Conservation (phyloP, 1,284 basidiomycete genomes). For the Fomitopsis palustris region DNA sequence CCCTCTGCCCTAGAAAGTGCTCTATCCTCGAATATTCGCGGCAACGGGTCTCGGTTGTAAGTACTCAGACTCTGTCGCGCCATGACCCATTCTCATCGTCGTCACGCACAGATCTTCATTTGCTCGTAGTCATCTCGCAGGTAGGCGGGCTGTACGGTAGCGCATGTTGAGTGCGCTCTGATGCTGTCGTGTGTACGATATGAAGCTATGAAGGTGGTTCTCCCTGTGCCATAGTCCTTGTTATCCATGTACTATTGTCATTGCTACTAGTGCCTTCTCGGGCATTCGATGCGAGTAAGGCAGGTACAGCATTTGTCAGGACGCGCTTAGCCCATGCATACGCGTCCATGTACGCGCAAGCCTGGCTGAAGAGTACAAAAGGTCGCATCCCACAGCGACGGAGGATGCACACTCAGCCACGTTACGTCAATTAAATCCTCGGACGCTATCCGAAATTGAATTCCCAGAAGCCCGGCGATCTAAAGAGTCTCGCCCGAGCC, state of each 20-base stretch:
- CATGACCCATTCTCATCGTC: not conserved
- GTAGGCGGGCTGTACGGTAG: conserved; percentile 13
- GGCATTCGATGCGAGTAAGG: not conserved
- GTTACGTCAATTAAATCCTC: not conserved
- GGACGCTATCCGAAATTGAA: not conserved
- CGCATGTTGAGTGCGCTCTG: not conserved
- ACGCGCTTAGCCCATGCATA: not conserved
- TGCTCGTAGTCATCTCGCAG: conserved; percentile 15
- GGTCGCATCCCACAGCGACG: not conserved
- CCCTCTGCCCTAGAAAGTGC: conserved; percentile 74
- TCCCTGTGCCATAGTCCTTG: not conserved
- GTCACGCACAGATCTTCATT: conserved; percentile 14
- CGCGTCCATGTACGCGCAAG: conserved; percentile 1
- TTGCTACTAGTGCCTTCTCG: not conserved
- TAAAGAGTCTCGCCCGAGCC: conserved; percentile 4
- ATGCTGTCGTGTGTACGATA: not conserved
- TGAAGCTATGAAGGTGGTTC: not conserved
- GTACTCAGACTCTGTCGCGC: conserved; percentile 1
- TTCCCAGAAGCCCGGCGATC: not conserved
- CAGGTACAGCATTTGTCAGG: not conserved
- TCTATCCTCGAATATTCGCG: conserved; percentile 54
- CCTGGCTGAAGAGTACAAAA: not conserved
- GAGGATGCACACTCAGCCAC: not conserved
- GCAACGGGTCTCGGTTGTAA: conserved; percentile 19
- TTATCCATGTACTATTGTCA: not conserved